Percentiles rank a stretch among this genome's conserved stretches.
Conservation (phyloP, 179 eudicot genomes). For the Spinacia oleracea region DNA sequence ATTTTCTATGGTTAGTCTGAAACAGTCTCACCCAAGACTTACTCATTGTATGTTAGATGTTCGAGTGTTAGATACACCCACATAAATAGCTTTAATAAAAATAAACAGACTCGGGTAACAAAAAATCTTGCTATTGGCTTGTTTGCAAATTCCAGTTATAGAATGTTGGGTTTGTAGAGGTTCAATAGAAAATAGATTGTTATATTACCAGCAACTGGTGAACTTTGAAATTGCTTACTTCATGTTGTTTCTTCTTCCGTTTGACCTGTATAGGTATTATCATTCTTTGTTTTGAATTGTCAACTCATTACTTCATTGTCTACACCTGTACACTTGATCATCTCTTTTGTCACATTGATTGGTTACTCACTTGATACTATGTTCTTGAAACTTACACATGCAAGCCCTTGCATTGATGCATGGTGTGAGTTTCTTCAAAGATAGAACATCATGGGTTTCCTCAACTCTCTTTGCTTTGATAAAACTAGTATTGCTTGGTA, state of each 20-base stretch:
- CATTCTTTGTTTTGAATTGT: neutral
- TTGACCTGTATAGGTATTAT: neutral
- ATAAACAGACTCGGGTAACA: neutral
- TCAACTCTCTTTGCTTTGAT: slow-evolving; percentile 1
- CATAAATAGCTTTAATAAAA: neutral
- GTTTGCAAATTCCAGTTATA: neutral
- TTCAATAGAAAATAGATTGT: neutral
- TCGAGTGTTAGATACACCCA: neutral
- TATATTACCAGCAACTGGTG: neutral
- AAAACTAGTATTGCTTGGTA: slow-evolving; percentile 11
- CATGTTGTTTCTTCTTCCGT: neutral
- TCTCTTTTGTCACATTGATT: slow-evolving; percentile 3
- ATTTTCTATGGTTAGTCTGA: too few relatives aligned
- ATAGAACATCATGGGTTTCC: slow-evolving; percentile 5
- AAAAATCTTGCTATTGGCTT: neutral
- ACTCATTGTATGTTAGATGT: neutral
- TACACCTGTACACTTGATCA: slow-evolving; percentile 1
- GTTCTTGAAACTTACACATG: neutral
- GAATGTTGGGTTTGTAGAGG: neutral
- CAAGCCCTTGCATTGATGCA: neutral
- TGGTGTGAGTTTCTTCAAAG: neutral
- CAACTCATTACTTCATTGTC: neutral
- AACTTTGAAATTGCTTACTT: neutral
- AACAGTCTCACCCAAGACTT: too few relatives aligned
- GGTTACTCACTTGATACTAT: neutral